Base-by-base conservation (phyloP, 345 rosid species). In the Lepidium africanum region DNA sequence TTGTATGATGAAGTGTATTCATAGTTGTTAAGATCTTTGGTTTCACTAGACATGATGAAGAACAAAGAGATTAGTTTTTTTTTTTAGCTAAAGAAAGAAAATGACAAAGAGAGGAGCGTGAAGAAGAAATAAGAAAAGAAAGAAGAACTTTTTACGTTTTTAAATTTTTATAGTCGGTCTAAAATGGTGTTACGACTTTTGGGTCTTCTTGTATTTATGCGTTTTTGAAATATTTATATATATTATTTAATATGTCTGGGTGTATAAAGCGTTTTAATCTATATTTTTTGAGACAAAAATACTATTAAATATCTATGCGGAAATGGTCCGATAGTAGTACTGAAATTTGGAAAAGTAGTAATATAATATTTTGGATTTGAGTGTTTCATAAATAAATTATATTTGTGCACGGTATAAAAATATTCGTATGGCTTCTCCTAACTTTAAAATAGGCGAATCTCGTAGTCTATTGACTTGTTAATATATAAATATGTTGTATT, bases 41-140 rank as follows among this genome's bases (percentile, higher is more conserved):
- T 78, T 68, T 89, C 92, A 66, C 83, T 80, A 76, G 96, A 86
- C 96, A 92, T 92, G 80, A 76, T 25, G 47, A 65, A 51, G 37
- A 64, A 58, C 59, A 49, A 65, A 41, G 13, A 50, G 65, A 64
- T 5, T 5, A 52, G 3, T 1, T 42, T 48, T 21, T 38, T 6
- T 1, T 42, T 48, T 21, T 37, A 43, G 23, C 42, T 43, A 46
- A 15, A 45, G 6, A 39, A 33, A 65, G 9, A 50, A 25, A 49
- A 14, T 21, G 63, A 51, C 12, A 60, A 59, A 73, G 68, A 61
- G 63, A 59, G 15, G 65, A 72, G 59, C 71, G 60, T 67, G 54
- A 54, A 59, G 38, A 65, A 67, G 56, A 55, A 23, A 25, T 71
- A 43, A 41, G 57, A 32, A 11, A 30, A 36, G 54, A 42, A 50